Percentiles rank a stretch among this genome's conserved stretches.
Conservation (phyloP, 1,284 basidiomycete species). For the Dichomitus squalens region DNA sequence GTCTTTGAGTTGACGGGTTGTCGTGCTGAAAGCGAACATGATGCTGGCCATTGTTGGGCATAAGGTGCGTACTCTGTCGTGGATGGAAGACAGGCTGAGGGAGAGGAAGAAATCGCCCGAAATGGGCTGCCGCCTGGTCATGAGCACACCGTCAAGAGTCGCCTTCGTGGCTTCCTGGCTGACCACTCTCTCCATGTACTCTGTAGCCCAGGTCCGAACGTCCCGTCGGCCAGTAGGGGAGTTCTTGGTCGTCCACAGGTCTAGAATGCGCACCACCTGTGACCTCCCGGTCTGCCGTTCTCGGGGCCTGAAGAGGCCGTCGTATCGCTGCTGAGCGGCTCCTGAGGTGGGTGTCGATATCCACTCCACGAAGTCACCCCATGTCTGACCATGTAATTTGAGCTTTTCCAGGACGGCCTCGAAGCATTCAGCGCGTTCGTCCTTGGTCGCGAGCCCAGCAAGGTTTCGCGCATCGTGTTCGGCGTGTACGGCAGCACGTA, state of each 20-base stretch:
- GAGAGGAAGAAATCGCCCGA: background rate
- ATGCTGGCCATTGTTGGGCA: conserved; percentile 1
- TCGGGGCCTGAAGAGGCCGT: background rate
- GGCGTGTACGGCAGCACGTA: too few relatives aligned
- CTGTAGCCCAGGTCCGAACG: background rate
- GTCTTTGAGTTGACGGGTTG: background rate
- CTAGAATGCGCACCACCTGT: background rate
- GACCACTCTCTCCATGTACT: background rate
- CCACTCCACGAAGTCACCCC: conserved; percentile 1
- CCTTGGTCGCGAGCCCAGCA: too few relatives aligned
- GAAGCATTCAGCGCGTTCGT: background rate
- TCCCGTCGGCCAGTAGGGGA: background rate
- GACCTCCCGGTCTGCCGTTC: background rate
- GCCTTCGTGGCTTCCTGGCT: background rate
- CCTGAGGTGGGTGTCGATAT: background rate
- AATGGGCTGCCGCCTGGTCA: background rate
- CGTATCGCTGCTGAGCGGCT: background rate
- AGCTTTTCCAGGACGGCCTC: too few relatives aligned
- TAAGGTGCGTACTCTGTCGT: background rate
- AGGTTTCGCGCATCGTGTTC: too few relatives aligned
- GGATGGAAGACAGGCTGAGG: conserved; percentile 6
- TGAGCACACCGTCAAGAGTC: background rate
- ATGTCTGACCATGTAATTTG: too few relatives aligned
- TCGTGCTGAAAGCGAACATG: background rate
- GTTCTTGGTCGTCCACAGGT: background rate